These are phyloP conservation scores for Solanum bulbocastanum DNA, from an alignment of 257 asterid species.

Conservation along the genomic window DNA sequence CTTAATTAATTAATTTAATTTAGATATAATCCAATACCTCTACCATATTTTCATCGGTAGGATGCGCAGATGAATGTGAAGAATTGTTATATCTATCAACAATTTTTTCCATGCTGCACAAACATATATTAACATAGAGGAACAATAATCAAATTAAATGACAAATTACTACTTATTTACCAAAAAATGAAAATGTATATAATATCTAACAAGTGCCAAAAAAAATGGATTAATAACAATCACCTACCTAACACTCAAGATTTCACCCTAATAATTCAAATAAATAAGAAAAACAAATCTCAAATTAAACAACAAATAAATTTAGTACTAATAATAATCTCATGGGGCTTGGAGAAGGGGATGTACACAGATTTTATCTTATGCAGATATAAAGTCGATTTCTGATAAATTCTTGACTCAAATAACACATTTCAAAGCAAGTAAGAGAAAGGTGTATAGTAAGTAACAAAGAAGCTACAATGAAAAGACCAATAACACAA, in stretches of 20 bases:
- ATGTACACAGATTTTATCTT: too few species aligned
- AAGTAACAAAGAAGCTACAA: neutral
- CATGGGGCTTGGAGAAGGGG: neutral
- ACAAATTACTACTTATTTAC: neutral
- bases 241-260: neutral
- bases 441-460: neutral
- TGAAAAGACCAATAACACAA: neutral
- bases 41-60: slow-evolving; percentile 17
- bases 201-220: neutral
- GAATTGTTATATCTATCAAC: slow-evolving; percentile 37
- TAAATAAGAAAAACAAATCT: neutral
- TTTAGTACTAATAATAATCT: too few species aligned
- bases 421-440: neutral
- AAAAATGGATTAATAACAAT: neutral
- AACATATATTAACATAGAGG: neutral
- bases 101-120: slow-evolving; percentile 60
- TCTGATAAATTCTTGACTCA: neutral
- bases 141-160: neutral
- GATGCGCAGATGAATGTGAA: slow-evolving; percentile 15
- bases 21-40: slow-evolving; percentile 19
- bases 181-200: neutral
- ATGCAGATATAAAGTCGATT: too few species aligned
- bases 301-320: neutral
- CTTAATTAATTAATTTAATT: neutral
- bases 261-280: neutral